phyloP scores from a whole-genome alignment of 83 land plant genomes.

The Picea engelmannii region DNA sequence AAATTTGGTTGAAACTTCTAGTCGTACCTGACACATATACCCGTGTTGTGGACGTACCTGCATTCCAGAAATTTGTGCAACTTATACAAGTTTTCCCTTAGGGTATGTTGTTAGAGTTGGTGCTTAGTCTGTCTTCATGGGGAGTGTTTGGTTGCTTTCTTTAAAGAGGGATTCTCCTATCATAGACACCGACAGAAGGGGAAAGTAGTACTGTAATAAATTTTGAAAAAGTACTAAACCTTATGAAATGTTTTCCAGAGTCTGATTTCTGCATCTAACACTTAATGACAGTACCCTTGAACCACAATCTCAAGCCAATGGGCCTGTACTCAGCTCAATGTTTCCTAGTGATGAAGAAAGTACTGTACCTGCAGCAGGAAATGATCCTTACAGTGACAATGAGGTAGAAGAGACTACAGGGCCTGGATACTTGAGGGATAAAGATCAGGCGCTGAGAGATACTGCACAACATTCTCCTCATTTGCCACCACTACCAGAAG shows the following conservation, averaged over 20 bases:
- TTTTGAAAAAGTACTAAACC: no score
- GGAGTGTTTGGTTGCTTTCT: no score
- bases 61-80: no score
- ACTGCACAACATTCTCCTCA: constrained; percentile 59
- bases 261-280: not conserved
- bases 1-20: no score
- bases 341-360: constrained; percentile 28
- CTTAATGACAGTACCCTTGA: constrained; percentile 10
- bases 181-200: no score
- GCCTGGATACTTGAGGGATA: constrained; percentile 27
- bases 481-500: constrained; percentile 81
- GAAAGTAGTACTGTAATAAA: not conserved
- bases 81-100: no score
- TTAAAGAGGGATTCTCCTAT: no score
- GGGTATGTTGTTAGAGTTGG: no score
- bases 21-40: no score
- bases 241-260: not conserved
- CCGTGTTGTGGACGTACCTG: no score
- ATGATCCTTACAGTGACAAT: constrained; percentile 40
- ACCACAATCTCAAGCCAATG: not conserved
- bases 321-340: not conserved
- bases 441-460: constrained; percentile 46
- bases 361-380: constrained; percentile 33
- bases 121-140: no score
- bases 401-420: constrained; percentile 42